These are phyloP conservation scores for Astraeus odoratus DNA, from an alignment of 768 basidiomycete genomes.

Conservation along the genomic window DNA sequence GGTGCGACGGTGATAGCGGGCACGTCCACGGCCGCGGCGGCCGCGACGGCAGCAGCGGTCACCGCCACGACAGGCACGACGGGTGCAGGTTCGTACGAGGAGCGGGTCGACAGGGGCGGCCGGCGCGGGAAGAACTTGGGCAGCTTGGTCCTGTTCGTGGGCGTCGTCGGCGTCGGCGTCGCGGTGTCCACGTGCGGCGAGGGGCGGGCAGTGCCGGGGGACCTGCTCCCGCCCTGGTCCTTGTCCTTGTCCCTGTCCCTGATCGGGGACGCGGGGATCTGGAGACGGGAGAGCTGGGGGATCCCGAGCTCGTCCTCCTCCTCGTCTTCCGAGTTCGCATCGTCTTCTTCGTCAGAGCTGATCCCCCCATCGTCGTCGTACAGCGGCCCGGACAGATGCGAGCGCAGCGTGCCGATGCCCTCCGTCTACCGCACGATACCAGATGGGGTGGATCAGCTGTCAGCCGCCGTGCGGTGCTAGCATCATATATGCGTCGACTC, in stretches of 20 bases:
- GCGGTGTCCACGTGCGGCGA: slow-evolving; percentile 16
- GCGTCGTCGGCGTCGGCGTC: slow-evolving; percentile 22
- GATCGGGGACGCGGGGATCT: slow-evolving; percentile 17
- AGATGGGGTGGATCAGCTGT: too few species aligned
- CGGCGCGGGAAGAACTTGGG: slow-evolving; percentile 32
- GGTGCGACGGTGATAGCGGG: slow-evolving; percentile 11
- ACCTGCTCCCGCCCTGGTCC: slow-evolving; percentile 7
- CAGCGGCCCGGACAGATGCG: slow-evolving; percentile 44
- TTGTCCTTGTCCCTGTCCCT: slow-evolving; percentile 7
- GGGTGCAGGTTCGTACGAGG: slow-evolving; percentile 21
- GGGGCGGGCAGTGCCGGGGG: slow-evolving; percentile 16
- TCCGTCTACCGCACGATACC: slow-evolving; percentile 49
- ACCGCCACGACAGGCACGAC: not conserved
- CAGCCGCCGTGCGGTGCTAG: too few species aligned
- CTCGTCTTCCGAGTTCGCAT: slow-evolving; percentile 20
- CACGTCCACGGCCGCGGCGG: slow-evolving; percentile 4
- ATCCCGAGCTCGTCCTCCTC: slow-evolving; percentile 29
- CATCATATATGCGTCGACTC: slow-evolving; percentile 26
- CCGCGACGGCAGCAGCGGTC: slow-evolving; percentile 2
- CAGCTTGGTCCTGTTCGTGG: slow-evolving; percentile 19
- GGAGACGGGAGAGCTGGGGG: slow-evolving; percentile 17
- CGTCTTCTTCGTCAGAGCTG: slow-evolving; percentile 45
- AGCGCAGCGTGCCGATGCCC: slow-evolving; percentile 78
- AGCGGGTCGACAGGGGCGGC: slow-evolving; percentile 23
- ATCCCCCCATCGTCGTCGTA: slow-evolving; percentile 78